Conservation (phyloP, 1,139 yeast species). For the Meyerozyma sp. region DNA sequence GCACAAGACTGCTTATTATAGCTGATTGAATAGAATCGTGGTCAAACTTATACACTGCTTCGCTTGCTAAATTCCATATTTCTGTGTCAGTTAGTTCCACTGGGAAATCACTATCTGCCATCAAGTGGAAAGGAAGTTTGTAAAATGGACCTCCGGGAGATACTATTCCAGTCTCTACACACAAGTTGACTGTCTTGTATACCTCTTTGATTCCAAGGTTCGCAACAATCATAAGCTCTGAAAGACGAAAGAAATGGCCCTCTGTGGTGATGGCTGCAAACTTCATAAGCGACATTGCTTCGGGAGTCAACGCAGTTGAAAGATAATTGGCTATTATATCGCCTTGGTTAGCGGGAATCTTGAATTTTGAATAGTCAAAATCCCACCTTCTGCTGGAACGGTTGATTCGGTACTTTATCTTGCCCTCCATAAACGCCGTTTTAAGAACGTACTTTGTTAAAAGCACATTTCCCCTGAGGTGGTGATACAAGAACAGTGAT, state of each 20-base stretch:
- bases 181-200: constrained; percentile 26
- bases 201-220: constrained; percentile 22
- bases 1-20: constrained; percentile 21
- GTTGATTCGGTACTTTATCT: constrained; percentile 6
- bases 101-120: constrained; percentile 27
- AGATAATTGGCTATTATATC: constrained; percentile 11
- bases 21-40: constrained; percentile 32
- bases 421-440: constrained; percentile 6
- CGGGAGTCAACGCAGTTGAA: constrained; percentile 10
- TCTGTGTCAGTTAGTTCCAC: constrained; percentile 33
- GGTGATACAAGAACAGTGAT: constrained; percentile 5
- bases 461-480: constrained; percentile 14
- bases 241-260: constrained; percentile 38
- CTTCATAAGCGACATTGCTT: constrained; percentile 23
- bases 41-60: constrained; percentile 26
- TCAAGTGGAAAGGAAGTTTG: constrained; percentile 42
- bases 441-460: constrained; percentile 9
- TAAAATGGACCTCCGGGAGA: constrained; percentile 40
- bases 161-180: constrained; percentile 29
- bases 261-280: constrained; percentile 41
- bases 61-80: constrained; percentile 31
- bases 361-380: constrained; percentile 5
- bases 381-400: constrained; percentile 10
- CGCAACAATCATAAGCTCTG: constrained; percentile 39
- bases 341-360: constrained; percentile 2